Conservation (phyloP, 1,284 basidiomycete genomes). For the Paramarasmius palmivorus region DNA sequence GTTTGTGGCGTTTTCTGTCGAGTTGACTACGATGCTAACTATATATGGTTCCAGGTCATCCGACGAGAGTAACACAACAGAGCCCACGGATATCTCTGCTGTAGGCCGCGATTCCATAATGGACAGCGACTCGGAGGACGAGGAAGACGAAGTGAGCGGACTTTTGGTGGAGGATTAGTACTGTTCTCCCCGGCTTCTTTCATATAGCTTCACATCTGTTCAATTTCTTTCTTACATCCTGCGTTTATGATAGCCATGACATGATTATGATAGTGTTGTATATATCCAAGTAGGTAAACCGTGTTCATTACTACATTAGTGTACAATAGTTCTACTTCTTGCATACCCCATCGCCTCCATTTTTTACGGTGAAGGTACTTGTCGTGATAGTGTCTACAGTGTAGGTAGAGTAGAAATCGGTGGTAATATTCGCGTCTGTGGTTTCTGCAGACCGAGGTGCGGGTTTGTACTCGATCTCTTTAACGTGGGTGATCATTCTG, state of each 20-base stretch:
- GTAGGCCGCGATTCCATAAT: slow-evolving; percentile 33
- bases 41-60: too few relatives aligned
- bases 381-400: background rate
- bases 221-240: too few relatives aligned
- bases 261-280: too few relatives aligned
- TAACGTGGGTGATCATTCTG: slow-evolving; percentile 4
- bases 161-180: slow-evolving; percentile 29
- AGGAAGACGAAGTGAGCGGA: slow-evolving; percentile 41
- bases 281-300: too few relatives aligned
- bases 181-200: background rate
- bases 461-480: background rate
- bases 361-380: too few relatives aligned
- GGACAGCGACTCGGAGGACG: slow-evolving; percentile 33
- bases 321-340: too few relatives aligned
- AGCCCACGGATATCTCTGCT: background rate
- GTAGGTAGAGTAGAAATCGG: background rate
- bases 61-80: too few relatives aligned
- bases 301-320: too few relatives aligned
- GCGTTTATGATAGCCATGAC: too few relatives aligned
- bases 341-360: too few relatives aligned
- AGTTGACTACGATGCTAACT: too few relatives aligned
- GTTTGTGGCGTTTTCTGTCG: slow-evolving; percentile 9
- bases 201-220: background rate
- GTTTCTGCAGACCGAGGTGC: background rate
- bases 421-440: background rate